A percentile compares a stretch with the other conserved stretches of the same genome.
Conservation (phyloP, 257 asterid species). For the Euphrasia confusa region DNA sequence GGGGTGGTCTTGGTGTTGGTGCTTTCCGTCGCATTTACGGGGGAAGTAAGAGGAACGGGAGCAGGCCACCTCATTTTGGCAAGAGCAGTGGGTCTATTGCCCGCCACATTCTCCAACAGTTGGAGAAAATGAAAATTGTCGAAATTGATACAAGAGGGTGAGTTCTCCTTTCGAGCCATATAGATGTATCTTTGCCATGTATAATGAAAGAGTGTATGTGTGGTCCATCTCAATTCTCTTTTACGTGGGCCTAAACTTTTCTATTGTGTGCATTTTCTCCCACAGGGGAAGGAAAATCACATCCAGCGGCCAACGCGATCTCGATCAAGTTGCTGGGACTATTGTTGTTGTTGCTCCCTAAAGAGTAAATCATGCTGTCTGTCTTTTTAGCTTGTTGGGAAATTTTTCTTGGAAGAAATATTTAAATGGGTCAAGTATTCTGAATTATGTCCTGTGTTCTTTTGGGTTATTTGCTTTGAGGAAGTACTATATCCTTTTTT, state of each 20-base stretch:
- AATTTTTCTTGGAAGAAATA: slow-evolving; percentile 13
- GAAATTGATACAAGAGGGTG: slow-evolving; percentile 57
- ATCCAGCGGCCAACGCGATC: slow-evolving; percentile 79
- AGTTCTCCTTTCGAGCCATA: slow-evolving; percentile 14
- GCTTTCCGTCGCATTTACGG: slow-evolving; percentile 75
- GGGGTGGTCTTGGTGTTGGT: slow-evolving; percentile 88
- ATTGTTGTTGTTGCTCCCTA: slow-evolving; percentile 50
- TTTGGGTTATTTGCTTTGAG: too few species aligned
- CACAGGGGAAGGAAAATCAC: slow-evolving; percentile 81
- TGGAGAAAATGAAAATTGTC: slow-evolving; percentile 49
- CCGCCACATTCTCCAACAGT: slow-evolving; percentile 64
- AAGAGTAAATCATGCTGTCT: slow-evolving; percentile 15
- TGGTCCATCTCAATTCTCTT: too few species aligned
- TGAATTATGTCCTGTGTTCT: slow-evolving; percentile 14
- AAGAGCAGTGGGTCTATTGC: slow-evolving; percentile 63
- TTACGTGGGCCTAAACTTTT: background rate
- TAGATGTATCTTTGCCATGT: too few species aligned
- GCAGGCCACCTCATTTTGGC: slow-evolving; percentile 62
- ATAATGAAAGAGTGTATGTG: background rate
- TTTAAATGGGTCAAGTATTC: slow-evolving; percentile 20
- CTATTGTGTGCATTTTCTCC: background rate
- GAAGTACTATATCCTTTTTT: too few species aligned
- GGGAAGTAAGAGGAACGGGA: slow-evolving; percentile 80
- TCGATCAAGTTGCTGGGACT: slow-evolving; percentile 83
- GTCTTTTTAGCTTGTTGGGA: slow-evolving; percentile 16